Percentiles rank a stretch among this genome's conserved stretches.
Evolutionary conservation across 2,329 filamentous ascomycete species (phyloP).

Genomic region (Pyricularia grisea): DNA sequence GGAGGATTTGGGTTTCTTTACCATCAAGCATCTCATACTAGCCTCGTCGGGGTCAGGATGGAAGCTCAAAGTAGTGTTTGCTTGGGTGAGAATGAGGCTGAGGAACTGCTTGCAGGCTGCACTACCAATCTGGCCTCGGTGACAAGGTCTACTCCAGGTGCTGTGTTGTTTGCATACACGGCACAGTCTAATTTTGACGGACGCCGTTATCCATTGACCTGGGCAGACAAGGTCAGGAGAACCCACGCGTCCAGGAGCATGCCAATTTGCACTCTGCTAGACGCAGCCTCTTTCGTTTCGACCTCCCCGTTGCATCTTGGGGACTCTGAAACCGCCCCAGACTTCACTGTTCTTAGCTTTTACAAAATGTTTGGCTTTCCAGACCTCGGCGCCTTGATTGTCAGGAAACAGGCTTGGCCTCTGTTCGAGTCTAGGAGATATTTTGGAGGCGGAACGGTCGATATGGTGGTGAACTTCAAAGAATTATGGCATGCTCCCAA

Average conservation of each 20-base stretch:
- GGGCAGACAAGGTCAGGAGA: slow-evolving; percentile 35
- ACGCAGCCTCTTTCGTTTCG: slow-evolving; percentile 73
- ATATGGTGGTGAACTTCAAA: slow-evolving; percentile 71
- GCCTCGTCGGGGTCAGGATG: slow-evolving; percentile 72
- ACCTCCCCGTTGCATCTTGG: slow-evolving; percentile 68
- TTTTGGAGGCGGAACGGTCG: slow-evolving; percentile 91
- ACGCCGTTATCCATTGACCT: slow-evolving; percentile 59
- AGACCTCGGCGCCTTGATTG: slow-evolving; percentile 76
- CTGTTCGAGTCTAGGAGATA: slow-evolving; percentile 62
- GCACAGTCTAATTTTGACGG: slow-evolving; percentile 94
- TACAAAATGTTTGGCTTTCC: slow-evolving; percentile 99
- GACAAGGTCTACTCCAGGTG: slow-evolving; percentile 1
- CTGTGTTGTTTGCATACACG: slow-evolving; percentile 61
- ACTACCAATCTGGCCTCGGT: not conserved
- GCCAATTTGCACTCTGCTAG: slow-evolving; percentile 50
- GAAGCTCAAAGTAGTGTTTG: slow-evolving; percentile 57
- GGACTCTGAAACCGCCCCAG: slow-evolving; percentile 52
- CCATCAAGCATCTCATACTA: slow-evolving; percentile 79
- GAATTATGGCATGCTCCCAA: slow-evolving; percentile 81
- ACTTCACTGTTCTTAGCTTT: slow-evolving; percentile 81
- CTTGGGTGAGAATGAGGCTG: slow-evolving; percentile 55
- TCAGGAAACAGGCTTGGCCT: slow-evolving; percentile 60
- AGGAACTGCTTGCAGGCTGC: slow-evolving; percentile 46
- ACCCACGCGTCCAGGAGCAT: not conserved
- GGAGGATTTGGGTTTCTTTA: slow-evolving; percentile 76